A percentile compares a stretch with the other conserved stretches of the same genome.
phyloP scores from a whole-genome alignment of 257 asterid species.

The Cinchona pubescens region DNA sequence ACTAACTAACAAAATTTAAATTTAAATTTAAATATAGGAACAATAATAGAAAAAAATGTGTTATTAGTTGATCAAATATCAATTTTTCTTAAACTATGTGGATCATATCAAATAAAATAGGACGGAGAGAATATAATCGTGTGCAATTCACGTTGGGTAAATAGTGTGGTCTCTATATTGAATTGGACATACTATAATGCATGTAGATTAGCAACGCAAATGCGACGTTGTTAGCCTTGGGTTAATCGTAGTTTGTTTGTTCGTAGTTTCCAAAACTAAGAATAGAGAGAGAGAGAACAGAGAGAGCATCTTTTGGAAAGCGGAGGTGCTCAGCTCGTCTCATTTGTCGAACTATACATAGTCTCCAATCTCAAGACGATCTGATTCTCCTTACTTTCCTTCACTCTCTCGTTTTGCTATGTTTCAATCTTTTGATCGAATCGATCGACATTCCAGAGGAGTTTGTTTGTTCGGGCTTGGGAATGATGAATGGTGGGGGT shows the following conservation, averaged over 20 bases:
- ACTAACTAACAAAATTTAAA: too few relatives aligned
- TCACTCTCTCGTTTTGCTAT: slow-evolving; percentile 17
- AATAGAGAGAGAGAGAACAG: slow-evolving; percentile 16
- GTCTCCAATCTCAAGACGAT: slow-evolving; percentile 70
- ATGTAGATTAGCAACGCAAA: not conserved
- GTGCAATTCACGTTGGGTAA: not conserved
- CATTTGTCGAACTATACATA: slow-evolving; percentile 51
- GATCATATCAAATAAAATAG: too few relatives aligned
- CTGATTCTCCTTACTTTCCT: slow-evolving; percentile 33
- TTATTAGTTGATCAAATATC: too few relatives aligned
- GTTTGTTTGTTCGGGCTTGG: slow-evolving; percentile 25
- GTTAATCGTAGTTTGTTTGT: slow-evolving; percentile 24
- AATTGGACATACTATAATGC: not conserved
- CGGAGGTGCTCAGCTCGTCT: slow-evolving; percentile 72
- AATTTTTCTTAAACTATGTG: too few relatives aligned
- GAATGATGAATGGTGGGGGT: slow-evolving; percentile 15
- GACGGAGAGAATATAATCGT: too few relatives aligned
- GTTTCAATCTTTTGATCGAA: slow-evolving; percentile 59
- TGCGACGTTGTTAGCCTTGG: slow-evolving; percentile 17
- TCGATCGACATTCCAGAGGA: slow-evolving; percentile 51
- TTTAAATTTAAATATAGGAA: too few relatives aligned
- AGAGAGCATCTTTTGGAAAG: slow-evolving; percentile 80
- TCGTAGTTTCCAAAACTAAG: slow-evolving; percentile 17
- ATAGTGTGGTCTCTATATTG: not conserved
- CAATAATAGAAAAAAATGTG: too few relatives aligned